Conservation (phyloP, 495 filamentous ascomycete species). For the Thermochaetoides thermophila region DNA sequence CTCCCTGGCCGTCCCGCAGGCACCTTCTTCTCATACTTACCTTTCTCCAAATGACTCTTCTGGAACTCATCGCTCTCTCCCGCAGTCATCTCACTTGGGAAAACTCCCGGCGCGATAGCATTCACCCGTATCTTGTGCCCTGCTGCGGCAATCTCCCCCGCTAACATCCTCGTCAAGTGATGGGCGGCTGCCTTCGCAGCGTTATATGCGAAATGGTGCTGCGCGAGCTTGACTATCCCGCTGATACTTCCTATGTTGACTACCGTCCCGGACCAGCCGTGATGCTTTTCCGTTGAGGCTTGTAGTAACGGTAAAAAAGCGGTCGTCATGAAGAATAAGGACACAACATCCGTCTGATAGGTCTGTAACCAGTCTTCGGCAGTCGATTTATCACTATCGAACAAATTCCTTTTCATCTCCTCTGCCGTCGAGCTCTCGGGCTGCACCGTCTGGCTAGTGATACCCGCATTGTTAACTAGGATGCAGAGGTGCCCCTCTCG, state of each 20-base stretch:
- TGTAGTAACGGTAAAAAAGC: slow-evolving; percentile 31
- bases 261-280: slow-evolving; percentile 39
- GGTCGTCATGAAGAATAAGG: slow-evolving; percentile 39
- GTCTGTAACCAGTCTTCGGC: slow-evolving; percentile 53
- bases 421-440: slow-evolving; percentile 38
- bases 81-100: slow-evolving; percentile 61
- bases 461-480: slow-evolving; percentile 69
- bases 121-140: slow-evolving; percentile 46
- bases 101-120: slow-evolving; percentile 58
- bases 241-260: slow-evolving; percentile 41
- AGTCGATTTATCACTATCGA: slow-evolving; percentile 19
- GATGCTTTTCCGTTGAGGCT: slow-evolving; percentile 28
- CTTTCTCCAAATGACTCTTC: slow-evolving; percentile 47
- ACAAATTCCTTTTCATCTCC: slow-evolving; percentile 39
- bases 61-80: slow-evolving; percentile 39
- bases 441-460: slow-evolving; percentile 43
- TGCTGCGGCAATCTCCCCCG: slow-evolving; percentile 23
- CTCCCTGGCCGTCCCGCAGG: slow-evolving; percentile 48
- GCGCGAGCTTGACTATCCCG: slow-evolving; percentile 46
- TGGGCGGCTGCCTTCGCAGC: slow-evolving; percentile 59
- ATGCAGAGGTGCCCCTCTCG: slow-evolving; percentile 56
- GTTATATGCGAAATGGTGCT: slow-evolving; percentile 68
- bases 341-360: slow-evolving; percentile 65
- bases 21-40: slow-evolving; percentile 45
- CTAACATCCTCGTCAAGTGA: slow-evolving; percentile 47